Evolutionary conservation across 2,329 filamentous ascomycete species (phyloP).

Genomic region (Aspergillus novofumigatus): DNA sequence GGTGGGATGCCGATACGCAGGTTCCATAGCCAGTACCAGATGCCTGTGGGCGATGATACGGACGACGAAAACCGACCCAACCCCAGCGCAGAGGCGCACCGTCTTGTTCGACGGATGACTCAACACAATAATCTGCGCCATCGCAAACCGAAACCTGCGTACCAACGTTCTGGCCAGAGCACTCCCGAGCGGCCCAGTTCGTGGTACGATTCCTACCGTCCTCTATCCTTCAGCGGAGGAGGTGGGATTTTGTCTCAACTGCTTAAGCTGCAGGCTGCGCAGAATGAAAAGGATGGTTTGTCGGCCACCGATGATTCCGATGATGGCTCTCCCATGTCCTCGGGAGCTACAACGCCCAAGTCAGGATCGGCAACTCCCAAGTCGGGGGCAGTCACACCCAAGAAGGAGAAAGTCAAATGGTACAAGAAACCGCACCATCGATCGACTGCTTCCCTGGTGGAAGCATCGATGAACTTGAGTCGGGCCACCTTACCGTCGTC

Average conservation of each 20-base stretch:
- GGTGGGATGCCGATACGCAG: slow-evolving; percentile 19
- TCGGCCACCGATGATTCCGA: slow-evolving; percentile 30
- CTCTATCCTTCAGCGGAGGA: slow-evolving; percentile 24
- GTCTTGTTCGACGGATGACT: slow-evolving; percentile 35
- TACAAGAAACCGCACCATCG: slow-evolving; percentile 37
- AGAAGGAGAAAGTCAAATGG: slow-evolving; percentile 40
- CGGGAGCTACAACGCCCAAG: slow-evolving; percentile 23
- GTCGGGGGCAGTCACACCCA: slow-evolving; percentile 31
- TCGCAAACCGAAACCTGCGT: slow-evolving; percentile 28
- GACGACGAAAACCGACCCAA: slow-evolving; percentile 18
- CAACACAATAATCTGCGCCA: slow-evolving; percentile 22
- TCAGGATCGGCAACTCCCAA: slow-evolving; percentile 20
- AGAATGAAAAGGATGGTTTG: slow-evolving; percentile 30
- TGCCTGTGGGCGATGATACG: slow-evolving; percentile 15
- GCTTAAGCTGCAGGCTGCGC: slow-evolving; percentile 62
- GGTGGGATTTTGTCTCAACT: slow-evolving; percentile 67
- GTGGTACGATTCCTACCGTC: slow-evolving; percentile 17
- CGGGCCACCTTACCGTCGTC: slow-evolving; percentile 27
- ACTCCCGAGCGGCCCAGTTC: slow-evolving; percentile 29
- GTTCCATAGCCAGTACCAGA: slow-evolving; percentile 18
- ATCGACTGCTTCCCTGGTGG: slow-evolving; percentile 37
- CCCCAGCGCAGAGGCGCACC: slow-evolving; percentile 34
- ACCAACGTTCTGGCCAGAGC: slow-evolving; percentile 29
- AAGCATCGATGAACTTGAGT: slow-evolving; percentile 36
- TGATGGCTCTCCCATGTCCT: slow-evolving; percentile 24